Evolutionary conservation across 2,329 filamentous ascomycete genomes (phyloP).

Genomic region (Cucurbitaria berberidis): DNA sequence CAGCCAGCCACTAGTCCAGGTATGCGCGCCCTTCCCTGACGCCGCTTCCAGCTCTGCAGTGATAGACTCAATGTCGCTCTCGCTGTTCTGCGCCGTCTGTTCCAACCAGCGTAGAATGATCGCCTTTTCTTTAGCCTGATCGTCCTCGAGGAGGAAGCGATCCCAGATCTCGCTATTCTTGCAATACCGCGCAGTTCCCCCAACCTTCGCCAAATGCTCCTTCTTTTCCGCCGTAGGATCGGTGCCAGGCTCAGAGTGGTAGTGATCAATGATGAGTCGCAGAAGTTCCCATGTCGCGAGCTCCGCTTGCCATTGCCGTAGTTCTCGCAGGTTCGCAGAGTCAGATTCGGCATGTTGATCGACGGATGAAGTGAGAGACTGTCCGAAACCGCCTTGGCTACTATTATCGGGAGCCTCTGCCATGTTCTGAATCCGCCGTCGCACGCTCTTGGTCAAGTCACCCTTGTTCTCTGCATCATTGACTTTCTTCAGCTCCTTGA

Average conservation of each 20-base stretch:
- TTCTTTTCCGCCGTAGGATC: slow-evolving; percentile 43
- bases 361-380: slow-evolving; percentile 25
- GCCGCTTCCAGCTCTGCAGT: slow-evolving; percentile 73
- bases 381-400: slow-evolving; percentile 19
- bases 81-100: slow-evolving; percentile 70
- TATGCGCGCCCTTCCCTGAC: slow-evolving; percentile 67
- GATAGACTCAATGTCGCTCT: slow-evolving; percentile 75
- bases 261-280: slow-evolving; percentile 73
- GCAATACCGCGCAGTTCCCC: slow-evolving; percentile 57
- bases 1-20: slow-evolving; percentile 88
- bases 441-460: slow-evolving; percentile 38
- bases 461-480: slow-evolving; percentile 48
- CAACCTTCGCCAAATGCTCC: slow-evolving; percentile 38
- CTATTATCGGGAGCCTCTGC: slow-evolving; percentile 23
- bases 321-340: slow-evolving; percentile 54
- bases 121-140: slow-evolving; percentile 76
- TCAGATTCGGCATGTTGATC: slow-evolving; percentile 24
- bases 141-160: slow-evolving; percentile 75
- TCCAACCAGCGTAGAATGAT: slow-evolving; percentile 87
- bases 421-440: slow-evolving; percentile 42
- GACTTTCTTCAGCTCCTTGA: slow-evolving; percentile 53
- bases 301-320: slow-evolving; percentile 77
- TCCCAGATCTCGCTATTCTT: slow-evolving; percentile 70
- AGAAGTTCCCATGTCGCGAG: slow-evolving; percentile 90
- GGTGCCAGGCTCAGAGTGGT: slow-evolving; percentile 54